Percentiles rank a stretch among this genome's conserved stretches.
These are phyloP conservation scores for Elaeis guineensis DNA, from an alignment of 176 grass and related monocot species.

Conservation along the genomic window DNA sequence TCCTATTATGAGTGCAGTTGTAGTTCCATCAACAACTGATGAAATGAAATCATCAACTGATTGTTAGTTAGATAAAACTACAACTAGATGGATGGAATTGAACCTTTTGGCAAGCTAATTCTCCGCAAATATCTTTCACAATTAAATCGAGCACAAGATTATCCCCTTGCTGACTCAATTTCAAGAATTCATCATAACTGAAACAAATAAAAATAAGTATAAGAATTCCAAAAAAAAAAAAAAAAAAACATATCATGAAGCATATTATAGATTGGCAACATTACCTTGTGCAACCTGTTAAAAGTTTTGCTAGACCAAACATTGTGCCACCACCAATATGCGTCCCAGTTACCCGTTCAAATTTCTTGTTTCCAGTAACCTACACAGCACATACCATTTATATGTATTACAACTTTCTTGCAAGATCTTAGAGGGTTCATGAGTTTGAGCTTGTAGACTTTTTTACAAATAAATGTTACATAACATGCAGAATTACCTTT, in stretches of 20 bases:
- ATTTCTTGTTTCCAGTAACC: constrained; percentile 77
- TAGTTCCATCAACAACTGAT: too few species aligned
- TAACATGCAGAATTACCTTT: constrained; percentile 51
- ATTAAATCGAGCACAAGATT: constrained; percentile 94
- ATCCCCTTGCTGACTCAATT: constrained; percentile 93
- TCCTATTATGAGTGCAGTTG: too few species aligned
- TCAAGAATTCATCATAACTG: constrained; percentile 98
- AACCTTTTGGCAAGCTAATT: constrained; percentile 91
- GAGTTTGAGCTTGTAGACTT: too few species aligned
- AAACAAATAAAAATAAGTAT: constrained; percentile 17
- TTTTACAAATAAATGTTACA: constrained; percentile 1
- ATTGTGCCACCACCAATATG: constrained; percentile 94
- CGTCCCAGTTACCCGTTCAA: constrained; percentile 93
- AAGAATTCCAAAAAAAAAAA: constrained; percentile 26
- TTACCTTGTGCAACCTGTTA: constrained; percentile 91
- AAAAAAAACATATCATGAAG: constrained; percentile 9
- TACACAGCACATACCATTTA: constrained; percentile 49
- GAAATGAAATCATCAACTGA: too few species aligned
- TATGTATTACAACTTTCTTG: background rate
- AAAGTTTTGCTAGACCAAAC: constrained; percentile 94
- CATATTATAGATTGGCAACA: background rate
- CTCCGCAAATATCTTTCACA: constrained; percentile 97
- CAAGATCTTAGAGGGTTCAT: background rate
- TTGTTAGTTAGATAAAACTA: background rate
- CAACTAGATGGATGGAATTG: background rate